phyloP scores from a whole-genome alignment of 768 basidiomycete species.

The Collybiopsis confluens region DNA sequence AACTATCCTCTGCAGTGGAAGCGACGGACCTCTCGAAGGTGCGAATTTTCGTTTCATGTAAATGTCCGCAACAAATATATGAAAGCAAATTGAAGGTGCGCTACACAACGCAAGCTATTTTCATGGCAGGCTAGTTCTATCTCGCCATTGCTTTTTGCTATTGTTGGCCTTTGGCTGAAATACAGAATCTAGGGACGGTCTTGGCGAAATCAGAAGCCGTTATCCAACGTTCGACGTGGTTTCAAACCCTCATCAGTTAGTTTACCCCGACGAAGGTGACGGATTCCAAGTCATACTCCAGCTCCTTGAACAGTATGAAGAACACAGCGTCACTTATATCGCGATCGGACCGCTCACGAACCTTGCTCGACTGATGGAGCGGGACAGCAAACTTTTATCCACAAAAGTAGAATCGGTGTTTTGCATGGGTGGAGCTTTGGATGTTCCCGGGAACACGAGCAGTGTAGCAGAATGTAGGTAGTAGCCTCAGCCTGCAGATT shows the following conservation, averaged over 20 bases:
- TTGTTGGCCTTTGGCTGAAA: conserved; percentile 3
- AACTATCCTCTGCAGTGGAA: conserved; percentile 64
- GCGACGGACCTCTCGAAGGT: conserved; percentile 64
- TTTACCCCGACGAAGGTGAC: conserved; percentile 40
- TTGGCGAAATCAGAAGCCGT: conserved; percentile 53
- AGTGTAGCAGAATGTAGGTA: conserved; percentile 79
- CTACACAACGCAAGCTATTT: conserved; percentile 80
- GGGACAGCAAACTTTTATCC: conserved; percentile 48
- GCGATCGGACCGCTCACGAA: conserved; percentile 78
- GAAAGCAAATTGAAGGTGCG: too few species aligned
- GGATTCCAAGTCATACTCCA: conserved; percentile 52
- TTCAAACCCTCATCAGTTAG: conserved; percentile 31
- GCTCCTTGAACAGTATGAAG: conserved; percentile 46
- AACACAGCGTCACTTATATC: conserved; percentile 63
- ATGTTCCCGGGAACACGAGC: conserved; percentile 84
- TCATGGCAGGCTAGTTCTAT: conserved; percentile 65
- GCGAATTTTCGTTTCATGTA: too few species aligned
- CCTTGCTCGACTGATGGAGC: conserved; percentile 60
- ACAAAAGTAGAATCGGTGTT: conserved; percentile 69
- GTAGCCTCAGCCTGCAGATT: background rate
- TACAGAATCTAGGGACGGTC: conserved; percentile 52
- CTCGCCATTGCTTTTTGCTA: background rate
- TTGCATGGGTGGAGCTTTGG: conserved; percentile 92
- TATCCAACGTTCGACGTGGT: conserved; percentile 61
- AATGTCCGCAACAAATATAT: too few species aligned